Base-by-base conservation (phyloP, 2,329 filamentous ascomycete genomes). In the Fusarium napiforme region DNA sequence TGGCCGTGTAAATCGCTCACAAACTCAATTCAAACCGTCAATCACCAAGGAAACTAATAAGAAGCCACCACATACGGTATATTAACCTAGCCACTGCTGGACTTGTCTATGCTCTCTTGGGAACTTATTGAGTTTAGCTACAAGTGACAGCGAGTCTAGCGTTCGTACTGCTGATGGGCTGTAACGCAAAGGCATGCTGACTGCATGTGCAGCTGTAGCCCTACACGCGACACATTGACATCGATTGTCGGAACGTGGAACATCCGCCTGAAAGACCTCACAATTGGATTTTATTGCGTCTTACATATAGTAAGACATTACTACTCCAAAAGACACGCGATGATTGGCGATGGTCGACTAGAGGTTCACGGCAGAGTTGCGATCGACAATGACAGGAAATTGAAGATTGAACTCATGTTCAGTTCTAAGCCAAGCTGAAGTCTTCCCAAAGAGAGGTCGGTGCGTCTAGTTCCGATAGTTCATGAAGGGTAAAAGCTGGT, bases 391-490 rank as follows among this genome's bases (percentile, higher is more conserved):
- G 30, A 16, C 21, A 53, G 49, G 52, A 58, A 60, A 67, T 57
- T 60, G 47, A 60, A 32, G 34, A 43, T 49, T 18, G 32, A 49
- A 32, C 40, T 47, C 19, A 28, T 32, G 26, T 19, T 18, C 23
- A 32, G 34, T 40, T 61, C 42, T 32, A 15, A 45, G 71, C 53
- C 40, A 60, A 72, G 56, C 23, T 72, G 40, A 60, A 47, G 53
- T 26, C 40, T 36, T n/a, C 42, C 42, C 37, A 60, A 58, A 26
- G 39, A 52, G 53, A 60, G 32, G 46, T 42, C 50, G 53, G 34
- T 53, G 49, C 19, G 40, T n/a, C 55, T 69, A 69, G 64, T 65
- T 56, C 58, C 59, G 55, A 72, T 77, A 61, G 68, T 61, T 37
- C 47, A 28, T 32, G 36, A 34, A 63, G 39, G 37, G 42, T 23